Conservation (phyloP, 2,329 filamentous ascomycete genomes). For the Aschersonia sp. region DNA sequence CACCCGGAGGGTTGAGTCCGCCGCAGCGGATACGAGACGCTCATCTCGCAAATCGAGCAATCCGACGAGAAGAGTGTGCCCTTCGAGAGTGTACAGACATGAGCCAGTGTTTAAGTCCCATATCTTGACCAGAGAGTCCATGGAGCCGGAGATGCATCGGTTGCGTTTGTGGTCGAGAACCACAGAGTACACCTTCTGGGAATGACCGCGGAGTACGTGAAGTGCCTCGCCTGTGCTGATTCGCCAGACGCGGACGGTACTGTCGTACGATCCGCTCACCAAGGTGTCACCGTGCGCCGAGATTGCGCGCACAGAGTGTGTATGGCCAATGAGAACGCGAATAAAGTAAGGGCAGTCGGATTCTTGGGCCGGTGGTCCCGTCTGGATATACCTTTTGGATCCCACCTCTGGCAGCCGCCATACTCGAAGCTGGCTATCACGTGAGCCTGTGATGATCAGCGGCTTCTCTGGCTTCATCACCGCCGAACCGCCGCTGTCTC, state of each 20-base stretch:
- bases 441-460: constrained; percentile 90
- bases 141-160: constrained; percentile 92
- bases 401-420: constrained; percentile 82
- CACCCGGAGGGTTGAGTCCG: constrained; percentile 86
- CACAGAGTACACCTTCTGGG: constrained; percentile 92
- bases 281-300: constrained; percentile 88
- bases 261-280: constrained; percentile 96
- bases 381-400: constrained; percentile 66
- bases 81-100: constrained; percentile 79
- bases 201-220: constrained; percentile 74
- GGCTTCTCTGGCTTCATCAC: constrained; percentile 90
- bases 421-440: constrained; percentile 84
- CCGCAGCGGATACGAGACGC: constrained; percentile 83
- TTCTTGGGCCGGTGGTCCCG: constrained; percentile 56
- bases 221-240: constrained; percentile 87
- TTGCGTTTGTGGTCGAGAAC: constrained; percentile 85
- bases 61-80: constrained; percentile 83
- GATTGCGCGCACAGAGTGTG: constrained; percentile 89
- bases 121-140: constrained; percentile 96
- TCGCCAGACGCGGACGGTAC: constrained; percentile 88
- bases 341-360: constrained; percentile 91
- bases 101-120: constrained; percentile 85
- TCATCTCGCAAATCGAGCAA: constrained; percentile 81
- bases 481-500: constrained; percentile 52
- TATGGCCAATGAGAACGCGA: constrained; percentile 71